These are phyloP conservation scores for Lantana camara DNA, from an alignment of 257 asterid species.

Conservation along the genomic window DNA sequence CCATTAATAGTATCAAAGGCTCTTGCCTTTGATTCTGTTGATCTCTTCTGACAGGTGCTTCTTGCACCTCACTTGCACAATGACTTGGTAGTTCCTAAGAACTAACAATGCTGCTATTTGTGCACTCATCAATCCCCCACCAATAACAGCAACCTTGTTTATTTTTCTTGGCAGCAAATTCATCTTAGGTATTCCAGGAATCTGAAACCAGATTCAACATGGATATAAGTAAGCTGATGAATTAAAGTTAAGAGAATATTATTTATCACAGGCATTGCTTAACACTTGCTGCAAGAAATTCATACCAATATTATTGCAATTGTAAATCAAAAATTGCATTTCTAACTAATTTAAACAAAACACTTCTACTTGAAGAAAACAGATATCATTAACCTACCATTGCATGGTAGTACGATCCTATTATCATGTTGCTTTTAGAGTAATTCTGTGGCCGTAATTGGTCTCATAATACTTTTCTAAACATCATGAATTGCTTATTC, in stretches of 20 bases:
- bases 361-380: slow-evolving; percentile 5
- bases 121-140: slow-evolving; percentile 55
- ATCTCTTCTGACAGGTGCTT: slow-evolving; percentile 32
- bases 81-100: slow-evolving; percentile 41
- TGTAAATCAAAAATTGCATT: slow-evolving; percentile 5
- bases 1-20: slow-evolving; percentile 17
- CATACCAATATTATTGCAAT: neutral
- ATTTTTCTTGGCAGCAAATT: slow-evolving; percentile 49
- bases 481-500: slow-evolving; percentile 10
- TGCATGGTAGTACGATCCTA: neutral
- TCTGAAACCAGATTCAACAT: slow-evolving; percentile 35
- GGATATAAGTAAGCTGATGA: slow-evolving; percentile 16
- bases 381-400: slow-evolving; percentile 6
- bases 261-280: neutral
- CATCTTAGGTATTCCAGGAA: slow-evolving; percentile 46
- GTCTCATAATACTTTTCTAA: neutral
- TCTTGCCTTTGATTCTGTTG: slow-evolving; percentile 31
- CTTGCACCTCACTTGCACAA: slow-evolving; percentile 42
- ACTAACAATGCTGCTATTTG: slow-evolving; percentile 44
- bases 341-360: neutral
- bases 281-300: slow-evolving; percentile 1
- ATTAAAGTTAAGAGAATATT: no score
- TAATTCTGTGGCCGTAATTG: neutral
- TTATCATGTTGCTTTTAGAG: neutral
- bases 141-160: slow-evolving; percentile 51